Evolutionary conservation across 345 rosid genomes (phyloP).

Genomic region (Syzygium aromaticum): DNA sequence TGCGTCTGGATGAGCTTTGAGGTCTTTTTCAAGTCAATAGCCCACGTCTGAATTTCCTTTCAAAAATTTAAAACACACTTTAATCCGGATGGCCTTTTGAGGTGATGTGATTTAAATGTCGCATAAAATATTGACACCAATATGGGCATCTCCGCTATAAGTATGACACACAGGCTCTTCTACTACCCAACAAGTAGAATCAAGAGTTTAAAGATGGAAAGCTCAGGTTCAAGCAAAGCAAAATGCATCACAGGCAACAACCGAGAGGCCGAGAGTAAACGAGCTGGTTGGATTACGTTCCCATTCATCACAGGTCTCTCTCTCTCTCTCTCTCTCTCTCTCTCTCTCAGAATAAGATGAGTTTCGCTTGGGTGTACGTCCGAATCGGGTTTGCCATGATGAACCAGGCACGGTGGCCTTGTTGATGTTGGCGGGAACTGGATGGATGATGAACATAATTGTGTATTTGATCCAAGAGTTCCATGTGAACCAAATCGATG

Average conservation of each 20-base stretch:
- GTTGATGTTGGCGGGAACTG: conserved; percentile 1
- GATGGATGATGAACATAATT: conserved; percentile 24
- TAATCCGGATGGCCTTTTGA: too few species aligned
- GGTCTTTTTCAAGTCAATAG: too few species aligned
- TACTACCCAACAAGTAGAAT: neutral
- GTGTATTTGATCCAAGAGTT: conserved; percentile 23
- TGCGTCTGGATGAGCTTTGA: too few species aligned
- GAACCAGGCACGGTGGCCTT: neutral
- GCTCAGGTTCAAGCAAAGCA: neutral
- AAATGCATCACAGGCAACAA: neutral
- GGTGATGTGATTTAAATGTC: too few species aligned
- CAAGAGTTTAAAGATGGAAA: neutral
- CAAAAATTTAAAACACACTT: too few species aligned
- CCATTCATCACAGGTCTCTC: conserved; percentile 36
- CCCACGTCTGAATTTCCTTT: too few species aligned
- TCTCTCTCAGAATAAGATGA: neutral
- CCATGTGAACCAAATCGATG: conserved; percentile 15
- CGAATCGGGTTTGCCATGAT: neutral
- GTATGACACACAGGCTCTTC: neutral
- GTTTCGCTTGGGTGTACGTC: neutral
- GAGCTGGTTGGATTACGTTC: conserved; percentile 41
- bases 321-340: neutral
- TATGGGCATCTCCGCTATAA: neutral
- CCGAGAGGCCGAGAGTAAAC: conserved; percentile 1
- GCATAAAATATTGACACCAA: neutral